Evolutionary conservation across 768 basidiomycete genomes (phyloP).

Genomic region (Pulveroboletus sp.): DNA sequence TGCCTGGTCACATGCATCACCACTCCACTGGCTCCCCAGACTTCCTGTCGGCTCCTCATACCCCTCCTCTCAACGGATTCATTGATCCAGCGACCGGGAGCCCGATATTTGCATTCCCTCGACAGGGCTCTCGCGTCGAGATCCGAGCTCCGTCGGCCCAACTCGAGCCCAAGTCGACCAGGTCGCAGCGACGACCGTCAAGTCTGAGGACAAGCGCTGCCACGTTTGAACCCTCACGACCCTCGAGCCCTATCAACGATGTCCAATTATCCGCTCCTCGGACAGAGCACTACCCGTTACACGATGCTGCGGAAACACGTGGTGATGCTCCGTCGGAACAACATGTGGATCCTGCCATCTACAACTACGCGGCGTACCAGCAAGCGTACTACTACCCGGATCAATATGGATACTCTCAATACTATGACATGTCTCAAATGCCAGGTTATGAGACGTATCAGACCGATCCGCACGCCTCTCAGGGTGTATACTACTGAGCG

Average conservation of each 20-base stretch:
- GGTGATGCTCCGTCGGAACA: slow-evolving; percentile 25
- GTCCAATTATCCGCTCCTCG: slow-evolving; percentile 5
- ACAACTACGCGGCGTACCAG: slow-evolving; percentile 53
- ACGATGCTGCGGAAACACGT: slow-evolving; percentile 7
- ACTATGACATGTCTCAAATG: slow-evolving; percentile 64
- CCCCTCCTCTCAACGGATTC: slow-evolving; percentile 60
- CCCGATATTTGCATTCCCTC: slow-evolving; percentile 72
- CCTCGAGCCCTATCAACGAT: slow-evolving; percentile 25
- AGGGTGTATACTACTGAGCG: slow-evolving; percentile 58
- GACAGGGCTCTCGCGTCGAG: slow-evolving; percentile 67
- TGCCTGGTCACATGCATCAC: slow-evolving; percentile 62
- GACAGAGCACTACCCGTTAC: slow-evolving; percentile 14
- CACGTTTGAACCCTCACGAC: slow-evolving; percentile 44
- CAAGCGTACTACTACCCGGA: slow-evolving; percentile 71
- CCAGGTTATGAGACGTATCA: slow-evolving; percentile 68
- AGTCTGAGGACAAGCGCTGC: slow-evolving; percentile 50
- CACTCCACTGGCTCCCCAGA: slow-evolving; percentile 59
- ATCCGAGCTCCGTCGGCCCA: slow-evolving; percentile 58
- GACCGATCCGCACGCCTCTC: slow-evolving; percentile 45
- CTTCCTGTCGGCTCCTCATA: slow-evolving; percentile 54
- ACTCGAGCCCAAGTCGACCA: slow-evolving; percentile 22
- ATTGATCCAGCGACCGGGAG: slow-evolving; percentile 62
- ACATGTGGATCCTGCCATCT: slow-evolving; percentile 37
- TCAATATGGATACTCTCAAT: slow-evolving; percentile 60
- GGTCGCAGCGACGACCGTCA: slow-evolving; percentile 31